Percentiles rank a stretch among this genome's conserved stretches.
phyloP scores from a whole-genome alignment of 2,329 filamentous ascomycete species.

The Fusarium ramigenum region DNA sequence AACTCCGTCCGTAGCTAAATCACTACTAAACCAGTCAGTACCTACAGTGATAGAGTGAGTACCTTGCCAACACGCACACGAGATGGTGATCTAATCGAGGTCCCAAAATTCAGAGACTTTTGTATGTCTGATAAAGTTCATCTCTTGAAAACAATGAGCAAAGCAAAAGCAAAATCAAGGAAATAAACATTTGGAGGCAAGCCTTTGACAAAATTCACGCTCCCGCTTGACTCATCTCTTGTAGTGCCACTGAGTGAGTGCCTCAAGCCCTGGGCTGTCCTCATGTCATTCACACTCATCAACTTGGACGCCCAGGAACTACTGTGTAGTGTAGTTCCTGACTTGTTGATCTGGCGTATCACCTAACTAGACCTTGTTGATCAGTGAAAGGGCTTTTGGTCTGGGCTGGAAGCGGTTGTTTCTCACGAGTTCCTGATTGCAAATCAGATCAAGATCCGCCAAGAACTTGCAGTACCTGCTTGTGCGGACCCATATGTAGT shows the following conservation, averaged over 20 bases:
- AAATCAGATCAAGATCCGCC: not conserved
- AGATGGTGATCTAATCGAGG: not conserved
- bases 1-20: slow-evolving; percentile 2
- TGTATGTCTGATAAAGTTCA: not conserved
- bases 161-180: not conserved
- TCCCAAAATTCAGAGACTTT: not conserved
- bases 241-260: not conserved
- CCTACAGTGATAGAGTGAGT: not conserved
- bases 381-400: not conserved
- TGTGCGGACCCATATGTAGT: not conserved
- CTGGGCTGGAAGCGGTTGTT: slow-evolving; percentile 8
- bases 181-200: not conserved
- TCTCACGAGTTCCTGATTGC: not conserved
- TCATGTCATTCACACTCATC: not conserved
- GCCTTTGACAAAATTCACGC: not conserved
- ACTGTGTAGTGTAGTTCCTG: not conserved
- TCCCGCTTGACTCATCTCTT: not conserved
- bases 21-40: not conserved
- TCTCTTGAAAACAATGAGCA: not conserved
- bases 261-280: not conserved
- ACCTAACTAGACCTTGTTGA: not conserved
- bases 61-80: not conserved
- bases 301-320: not conserved
- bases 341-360: not conserved
- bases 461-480: not conserved